Evolutionary conservation across 129 eudicot species (phyloP).

Genomic region (Flaveria ramosissima): DNA sequence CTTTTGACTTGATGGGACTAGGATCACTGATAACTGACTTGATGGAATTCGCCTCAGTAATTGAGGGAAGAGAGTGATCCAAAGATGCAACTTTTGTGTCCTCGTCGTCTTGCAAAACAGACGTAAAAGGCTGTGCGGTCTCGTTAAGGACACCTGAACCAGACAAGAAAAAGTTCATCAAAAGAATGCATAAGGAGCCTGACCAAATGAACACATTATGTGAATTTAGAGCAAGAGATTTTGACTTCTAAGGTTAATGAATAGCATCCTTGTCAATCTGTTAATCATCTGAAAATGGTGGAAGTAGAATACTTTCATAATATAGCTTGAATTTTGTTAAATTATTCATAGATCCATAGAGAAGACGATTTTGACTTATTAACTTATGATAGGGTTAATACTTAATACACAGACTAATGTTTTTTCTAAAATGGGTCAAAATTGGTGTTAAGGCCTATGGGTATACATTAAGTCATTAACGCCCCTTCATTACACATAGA

Average conservation of each 20-base stretch:
- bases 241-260: background rate
- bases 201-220: background rate
- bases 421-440: background rate
- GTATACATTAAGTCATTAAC: too few species aligned
- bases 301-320: background rate
- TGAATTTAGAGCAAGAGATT: background rate
- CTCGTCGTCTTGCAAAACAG: background rate
- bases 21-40: conserved; percentile 13
- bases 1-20: conserved; percentile 1
- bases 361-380: background rate
- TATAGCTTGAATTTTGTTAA: background rate
- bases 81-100: conserved; percentile 16
- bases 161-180: background rate
- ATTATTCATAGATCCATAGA: background rate
- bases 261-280: background rate
- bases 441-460: background rate
- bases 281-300: background rate
- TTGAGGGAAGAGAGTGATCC: conserved; percentile 19
- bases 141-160: background rate
- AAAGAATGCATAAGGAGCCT: background rate
- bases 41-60: background rate
- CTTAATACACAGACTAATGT: too few species aligned
- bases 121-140: background rate
- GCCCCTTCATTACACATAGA: too few species aligned
- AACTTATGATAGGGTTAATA: background rate